Percentiles rank a stretch among this genome's conserved stretches.
phyloP scores from a whole-genome alignment of 805 yeast species.

The Zygosaccharomyces siamensis region DNA sequence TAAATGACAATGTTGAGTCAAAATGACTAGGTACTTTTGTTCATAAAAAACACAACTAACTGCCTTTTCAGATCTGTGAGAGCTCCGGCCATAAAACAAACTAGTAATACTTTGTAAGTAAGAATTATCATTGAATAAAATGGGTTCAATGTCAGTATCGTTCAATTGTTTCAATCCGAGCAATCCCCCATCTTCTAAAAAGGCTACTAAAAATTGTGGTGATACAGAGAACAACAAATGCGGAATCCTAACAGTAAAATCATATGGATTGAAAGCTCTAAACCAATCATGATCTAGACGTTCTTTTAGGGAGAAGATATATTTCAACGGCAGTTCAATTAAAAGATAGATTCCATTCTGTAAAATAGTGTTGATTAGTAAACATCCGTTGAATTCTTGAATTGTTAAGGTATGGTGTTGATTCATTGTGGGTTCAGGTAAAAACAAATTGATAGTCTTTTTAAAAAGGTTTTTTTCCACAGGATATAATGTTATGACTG shows the following conservation, averaged over 20 bases:
- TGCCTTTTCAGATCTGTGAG: constrained; percentile 16
- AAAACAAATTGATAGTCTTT: constrained; percentile 23
- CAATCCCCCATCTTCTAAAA: constrained; percentile 75
- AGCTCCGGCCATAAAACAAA: constrained; percentile 19
- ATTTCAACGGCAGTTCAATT: constrained; percentile 24
- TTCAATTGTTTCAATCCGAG: constrained; percentile 42
- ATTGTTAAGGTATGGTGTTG: constrained; percentile 23
- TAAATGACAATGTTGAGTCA: constrained; percentile 27
- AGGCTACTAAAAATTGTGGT: constrained; percentile 44
- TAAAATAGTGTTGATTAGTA: constrained; percentile 25
- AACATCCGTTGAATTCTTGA: constrained; percentile 7
- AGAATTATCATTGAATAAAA: constrained; percentile 52
- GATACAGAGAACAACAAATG: constrained; percentile 47
- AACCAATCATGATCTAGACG: constrained; percentile 48
- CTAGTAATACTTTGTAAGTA: constrained; percentile 38
- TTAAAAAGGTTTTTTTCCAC: constrained; percentile 17
- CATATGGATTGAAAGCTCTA: constrained; percentile 60
- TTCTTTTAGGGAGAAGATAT: constrained; percentile 14
- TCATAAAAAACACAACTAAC: constrained; percentile 22
- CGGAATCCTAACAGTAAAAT: constrained; percentile 55
- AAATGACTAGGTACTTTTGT: constrained; percentile 21
- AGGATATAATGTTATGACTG: constrained; percentile 23
- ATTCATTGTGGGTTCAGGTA: constrained; percentile 26
- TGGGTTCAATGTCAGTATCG: constrained; percentile 36
- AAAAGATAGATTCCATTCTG: constrained; percentile 25